phyloP scores from a whole-genome alignment of 495 filamentous ascomycete genomes.

The Lophiostoma macrostomum region DNA sequence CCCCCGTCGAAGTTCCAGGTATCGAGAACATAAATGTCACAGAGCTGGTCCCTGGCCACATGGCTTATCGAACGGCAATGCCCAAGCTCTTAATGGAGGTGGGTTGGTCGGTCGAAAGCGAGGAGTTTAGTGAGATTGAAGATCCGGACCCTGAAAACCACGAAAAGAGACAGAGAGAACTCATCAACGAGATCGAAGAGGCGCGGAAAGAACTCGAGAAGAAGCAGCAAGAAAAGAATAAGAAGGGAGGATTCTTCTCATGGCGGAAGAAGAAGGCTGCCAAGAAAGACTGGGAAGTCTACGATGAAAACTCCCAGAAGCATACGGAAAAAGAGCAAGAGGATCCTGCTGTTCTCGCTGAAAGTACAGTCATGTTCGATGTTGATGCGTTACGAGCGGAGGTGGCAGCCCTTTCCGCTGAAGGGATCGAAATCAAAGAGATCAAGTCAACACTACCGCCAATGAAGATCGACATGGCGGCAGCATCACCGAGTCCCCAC shows the following conservation, averaged over 20 bases:
- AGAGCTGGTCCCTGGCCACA: conserved; percentile 83
- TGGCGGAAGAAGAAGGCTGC: conserved; percentile 71
- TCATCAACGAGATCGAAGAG: conserved; percentile 95
- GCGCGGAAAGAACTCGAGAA: conserved; percentile 81
- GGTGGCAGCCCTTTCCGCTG: conserved; percentile 68
- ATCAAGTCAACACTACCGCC: conserved; percentile 84
- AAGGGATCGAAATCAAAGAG: conserved; percentile 73
- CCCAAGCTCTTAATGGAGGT: conserved; percentile 78
- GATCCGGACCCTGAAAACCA: conserved; percentile 96
- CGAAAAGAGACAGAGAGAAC: conserved; percentile 77
- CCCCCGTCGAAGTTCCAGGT: conserved; percentile 72
- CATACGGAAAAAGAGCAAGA: conserved; percentile 42
- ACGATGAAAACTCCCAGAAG: conserved; percentile 57
- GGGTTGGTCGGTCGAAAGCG: conserved; percentile 84
- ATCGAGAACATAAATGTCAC: conserved; percentile 91
- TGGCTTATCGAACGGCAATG: conserved; percentile 93
- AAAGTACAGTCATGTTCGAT: conserved; percentile 78
- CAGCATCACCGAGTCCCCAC: conserved; percentile 14
- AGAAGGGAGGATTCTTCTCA: conserved; percentile 73
- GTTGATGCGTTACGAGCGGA: conserved; percentile 81
- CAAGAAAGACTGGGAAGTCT: conserved; percentile 94
- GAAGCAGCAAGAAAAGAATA: conserved; percentile 64
- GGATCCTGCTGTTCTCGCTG: not conserved
- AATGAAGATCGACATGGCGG: conserved; percentile 65
- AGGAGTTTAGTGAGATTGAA: conserved; percentile 96